These are phyloP conservation scores for Poterioochromonas sp. DNA, from an alignment of 352 stramenopile species.

Conservation along the genomic window DNA sequence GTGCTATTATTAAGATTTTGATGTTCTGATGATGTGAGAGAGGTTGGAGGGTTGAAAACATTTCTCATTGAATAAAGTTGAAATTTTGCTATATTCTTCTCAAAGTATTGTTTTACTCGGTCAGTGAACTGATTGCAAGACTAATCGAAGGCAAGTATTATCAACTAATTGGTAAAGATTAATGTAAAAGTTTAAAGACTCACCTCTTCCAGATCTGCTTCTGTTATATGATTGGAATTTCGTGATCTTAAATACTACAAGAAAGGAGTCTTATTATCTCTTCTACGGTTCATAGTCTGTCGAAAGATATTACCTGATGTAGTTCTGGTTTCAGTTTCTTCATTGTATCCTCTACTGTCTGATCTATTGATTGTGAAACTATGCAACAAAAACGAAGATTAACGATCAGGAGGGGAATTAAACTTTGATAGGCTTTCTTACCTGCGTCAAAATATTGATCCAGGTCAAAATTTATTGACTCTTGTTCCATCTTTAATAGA, in stretches of 20 bases:
- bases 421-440: neutral
- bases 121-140: neutral
- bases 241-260: neutral
- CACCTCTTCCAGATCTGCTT: neutral
- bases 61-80: slow-evolving; percentile 2
- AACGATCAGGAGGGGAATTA: neutral
- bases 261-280: neutral
- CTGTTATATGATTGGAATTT: neutral
- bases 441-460: neutral
- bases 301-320: neutral
- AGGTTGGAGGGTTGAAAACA: neutral
- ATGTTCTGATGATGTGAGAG: neutral
- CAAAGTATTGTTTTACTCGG: neutral
- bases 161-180: neutral
- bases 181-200: neutral
- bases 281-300: neutral
- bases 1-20: neutral
- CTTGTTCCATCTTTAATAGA: too few relatives aligned
- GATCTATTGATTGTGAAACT: neutral
- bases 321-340: neutral
- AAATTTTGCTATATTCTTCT: slow-evolving; percentile 5
- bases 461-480: neutral
- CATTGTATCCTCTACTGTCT: neutral
- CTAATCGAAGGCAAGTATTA: neutral
- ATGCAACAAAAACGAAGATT: neutral